Percentiles rank a stretch among this genome's conserved stretches.
phyloP scores from a whole-genome alignment of 306 rosid genomes.

The Prunus campanulata region DNA sequence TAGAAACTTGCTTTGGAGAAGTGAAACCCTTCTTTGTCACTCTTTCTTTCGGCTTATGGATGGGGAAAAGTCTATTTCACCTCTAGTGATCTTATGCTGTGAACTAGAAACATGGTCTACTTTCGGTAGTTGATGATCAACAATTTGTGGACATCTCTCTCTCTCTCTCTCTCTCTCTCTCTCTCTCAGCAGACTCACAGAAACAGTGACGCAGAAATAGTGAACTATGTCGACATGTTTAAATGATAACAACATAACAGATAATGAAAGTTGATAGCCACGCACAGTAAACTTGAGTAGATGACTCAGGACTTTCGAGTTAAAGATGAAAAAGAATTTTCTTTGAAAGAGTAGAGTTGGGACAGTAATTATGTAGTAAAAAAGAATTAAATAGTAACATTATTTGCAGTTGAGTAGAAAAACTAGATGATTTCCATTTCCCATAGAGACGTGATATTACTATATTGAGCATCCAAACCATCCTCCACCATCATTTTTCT shows the following conservation, averaged over 20 bases:
- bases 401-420: neutral
- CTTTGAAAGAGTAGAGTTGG: neutral
- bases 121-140: neutral
- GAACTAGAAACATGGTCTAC: neutral
- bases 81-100: neutral
- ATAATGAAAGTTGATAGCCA: neutral
- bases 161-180: neutral
- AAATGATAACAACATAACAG: neutral
- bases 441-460: too few relatives aligned
- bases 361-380: neutral
- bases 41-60: neutral
- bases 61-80: neutral
- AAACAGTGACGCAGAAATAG: neutral
- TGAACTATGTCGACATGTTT: neutral
- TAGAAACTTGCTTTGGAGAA: neutral
- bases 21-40: neutral
- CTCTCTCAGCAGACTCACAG: neutral
- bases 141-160: neutral
- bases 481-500: neutral
- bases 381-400: too few relatives aligned
- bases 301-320: neutral
- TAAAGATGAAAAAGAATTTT: neutral
- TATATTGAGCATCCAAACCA: neutral
- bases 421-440: neutral
- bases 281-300: neutral